Conservation (phyloP, 2,329 filamentous ascomycete species). For the Teratosphaeria destructans region DNA sequence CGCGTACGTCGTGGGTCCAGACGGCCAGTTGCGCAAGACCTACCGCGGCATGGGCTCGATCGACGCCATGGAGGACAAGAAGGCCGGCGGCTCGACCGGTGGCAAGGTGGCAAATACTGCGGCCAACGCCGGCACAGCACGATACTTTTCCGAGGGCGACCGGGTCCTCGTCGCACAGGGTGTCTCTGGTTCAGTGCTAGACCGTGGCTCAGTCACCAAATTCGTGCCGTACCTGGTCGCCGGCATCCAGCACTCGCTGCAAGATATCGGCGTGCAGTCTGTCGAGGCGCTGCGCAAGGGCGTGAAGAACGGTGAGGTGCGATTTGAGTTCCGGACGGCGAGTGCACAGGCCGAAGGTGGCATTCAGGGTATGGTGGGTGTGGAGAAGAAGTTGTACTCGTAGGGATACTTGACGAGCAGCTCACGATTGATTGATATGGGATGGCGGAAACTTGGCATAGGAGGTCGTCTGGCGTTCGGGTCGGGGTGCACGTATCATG, state of each 20-base stretch:
- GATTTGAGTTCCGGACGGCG: slow-evolving; percentile 89
- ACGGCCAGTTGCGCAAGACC: slow-evolving; percentile 97
- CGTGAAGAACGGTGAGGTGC: slow-evolving; percentile 63
- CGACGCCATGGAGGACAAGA: slow-evolving; percentile 99
- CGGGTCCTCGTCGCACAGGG: slow-evolving; percentile 91
- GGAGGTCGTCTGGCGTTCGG: no score
- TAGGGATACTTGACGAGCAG: slow-evolving; percentile 31
- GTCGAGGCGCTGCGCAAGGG: slow-evolving; percentile 64
- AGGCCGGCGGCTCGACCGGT: slow-evolving; percentile 60
- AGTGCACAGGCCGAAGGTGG: slow-evolving; percentile 94
- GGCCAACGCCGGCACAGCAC: slow-evolving; percentile 92
- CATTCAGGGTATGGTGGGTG: slow-evolving; percentile 92
- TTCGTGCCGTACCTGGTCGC: slow-evolving; percentile 94
- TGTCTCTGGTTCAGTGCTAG: slow-evolving; percentile 76
- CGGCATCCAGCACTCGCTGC: slow-evolving; percentile 92
- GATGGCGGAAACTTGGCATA: neutral
- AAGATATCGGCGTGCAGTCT: slow-evolving; percentile 84
- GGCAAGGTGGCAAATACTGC: slow-evolving; percentile 72
- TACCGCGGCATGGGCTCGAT: slow-evolving; percentile 99
- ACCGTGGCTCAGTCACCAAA: slow-evolving; percentile 69
- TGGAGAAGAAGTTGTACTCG: slow-evolving; percentile 95
- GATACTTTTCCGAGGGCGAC: slow-evolving; percentile 97
- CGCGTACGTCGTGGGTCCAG: slow-evolving; percentile 88
- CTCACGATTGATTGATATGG: slow-evolving; percentile 29
- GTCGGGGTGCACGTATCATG: neutral